These are phyloP conservation scores for Atkinsonella texensis DNA, from an alignment of 2,329 filamentous ascomycete genomes.

Conservation along the genomic window DNA sequence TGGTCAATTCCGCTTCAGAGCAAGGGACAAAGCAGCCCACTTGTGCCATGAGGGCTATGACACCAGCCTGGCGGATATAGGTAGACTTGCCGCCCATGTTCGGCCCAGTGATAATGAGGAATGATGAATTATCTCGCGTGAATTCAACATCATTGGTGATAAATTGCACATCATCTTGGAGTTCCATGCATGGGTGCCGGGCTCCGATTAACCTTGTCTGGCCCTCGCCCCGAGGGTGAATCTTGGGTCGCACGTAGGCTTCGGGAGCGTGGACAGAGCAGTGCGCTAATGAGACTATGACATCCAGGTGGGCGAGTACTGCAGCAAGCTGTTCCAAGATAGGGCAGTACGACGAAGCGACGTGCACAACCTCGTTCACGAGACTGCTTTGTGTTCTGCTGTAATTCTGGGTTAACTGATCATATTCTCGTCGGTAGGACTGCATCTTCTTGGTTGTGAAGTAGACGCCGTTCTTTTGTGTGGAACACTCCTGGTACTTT, in stretches of 20 bases:
- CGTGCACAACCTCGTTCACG: slow-evolving; percentile 82
- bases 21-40: slow-evolving; percentile 95
- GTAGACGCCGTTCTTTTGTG: slow-evolving; percentile 97
- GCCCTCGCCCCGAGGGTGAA: slow-evolving; percentile 78
- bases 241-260: slow-evolving; percentile 80
- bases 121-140: slow-evolving; percentile 66
- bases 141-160: slow-evolving; percentile 95
- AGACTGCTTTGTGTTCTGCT: slow-evolving; percentile 87
- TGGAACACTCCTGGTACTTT: slow-evolving; percentile 86
- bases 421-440: slow-evolving; percentile 74
- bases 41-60: slow-evolving; percentile 95
- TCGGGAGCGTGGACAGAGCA: slow-evolving; percentile 86
- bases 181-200: slow-evolving; percentile 93
- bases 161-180: slow-evolving; percentile 97
- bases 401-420: slow-evolving; percentile 89
- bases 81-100: slow-evolving; percentile 99
- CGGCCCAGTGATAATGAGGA: slow-evolving; percentile 91
- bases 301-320: slow-evolving; percentile 79
- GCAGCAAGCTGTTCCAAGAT: slow-evolving; percentile 82
- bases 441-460: slow-evolving; percentile 83
- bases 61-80: slow-evolving; percentile 94
- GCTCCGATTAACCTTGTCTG: slow-evolving; percentile 86
- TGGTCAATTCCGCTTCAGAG: slow-evolving; percentile 76
- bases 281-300: slow-evolving; percentile 88
- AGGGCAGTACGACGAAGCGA: slow-evolving; percentile 89